A percentile compares a stretch with the other conserved stretches of the same genome.
These are phyloP conservation scores for Trichosanthes truncata DNA, from an alignment of 306 rosid genomes.

Conservation along the genomic window DNA sequence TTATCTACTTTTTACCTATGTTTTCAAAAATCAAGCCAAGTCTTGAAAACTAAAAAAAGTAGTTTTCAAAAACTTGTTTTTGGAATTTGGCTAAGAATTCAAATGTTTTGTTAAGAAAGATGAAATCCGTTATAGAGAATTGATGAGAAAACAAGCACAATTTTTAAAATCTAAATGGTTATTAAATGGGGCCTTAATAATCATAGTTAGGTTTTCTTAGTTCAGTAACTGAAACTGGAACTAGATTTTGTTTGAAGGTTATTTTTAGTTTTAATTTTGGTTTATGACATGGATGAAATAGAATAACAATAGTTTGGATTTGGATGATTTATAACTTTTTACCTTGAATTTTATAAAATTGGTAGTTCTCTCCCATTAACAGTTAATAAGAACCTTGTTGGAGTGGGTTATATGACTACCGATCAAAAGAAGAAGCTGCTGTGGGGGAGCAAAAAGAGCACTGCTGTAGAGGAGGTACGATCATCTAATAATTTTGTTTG, in stretches of 20 bases:
- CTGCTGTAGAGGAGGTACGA: constrained; percentile 64
- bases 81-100: no score
- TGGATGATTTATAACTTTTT: not conserved
- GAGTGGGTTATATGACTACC: constrained; percentile 65
- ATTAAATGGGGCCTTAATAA: not conserved
- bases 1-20: no score
- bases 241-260: not conserved
- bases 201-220: not conserved
- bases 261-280: not conserved
- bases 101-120: no score
- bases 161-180: no score
- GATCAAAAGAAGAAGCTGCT: constrained; percentile 97
- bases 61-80: no score
- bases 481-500: constrained; percentile 3
- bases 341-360: not conserved
- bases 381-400: constrained; percentile 79
- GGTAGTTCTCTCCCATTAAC: constrained; percentile 1
- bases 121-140: no score
- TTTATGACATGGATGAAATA: not conserved
- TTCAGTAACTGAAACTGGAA: not conserved
- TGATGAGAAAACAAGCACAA: no score
- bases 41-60: no score
- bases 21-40: no score
- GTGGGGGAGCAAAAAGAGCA: constrained; percentile 83
- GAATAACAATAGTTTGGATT: not conserved